phyloP scores from a whole-genome alignment of 768 basidiomycete species.

The Mrakia gelida region DNA sequence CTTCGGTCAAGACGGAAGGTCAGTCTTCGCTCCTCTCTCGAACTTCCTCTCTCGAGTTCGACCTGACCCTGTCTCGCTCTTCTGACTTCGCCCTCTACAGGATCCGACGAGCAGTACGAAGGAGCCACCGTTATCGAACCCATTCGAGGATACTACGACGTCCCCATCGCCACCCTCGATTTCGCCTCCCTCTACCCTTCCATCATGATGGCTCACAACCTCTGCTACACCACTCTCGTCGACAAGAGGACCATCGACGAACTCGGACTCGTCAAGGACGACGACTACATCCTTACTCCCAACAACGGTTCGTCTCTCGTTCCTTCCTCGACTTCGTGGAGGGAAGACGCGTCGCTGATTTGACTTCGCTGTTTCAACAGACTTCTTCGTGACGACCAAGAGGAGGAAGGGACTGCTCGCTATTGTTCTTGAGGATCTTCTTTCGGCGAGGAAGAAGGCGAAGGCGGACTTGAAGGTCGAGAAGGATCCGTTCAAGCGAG shows the following conservation, averaged over 20 bases:
- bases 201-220: slow-evolving; percentile 99
- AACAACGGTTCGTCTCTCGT: slow-evolving; percentile 67
- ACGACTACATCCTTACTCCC: slow-evolving; percentile 90
- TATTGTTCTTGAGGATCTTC: slow-evolving; percentile 85
- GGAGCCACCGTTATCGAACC: slow-evolving; percentile 99
- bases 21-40: slow-evolving; percentile 16
- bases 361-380: slow-evolving; percentile 47
- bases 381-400: slow-evolving; percentile 70
- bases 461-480: slow-evolving; percentile 95
- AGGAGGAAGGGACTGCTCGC: slow-evolving; percentile 85
- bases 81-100: no score
- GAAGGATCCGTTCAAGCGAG: slow-evolving; percentile 92
- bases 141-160: slow-evolving; percentile 89
- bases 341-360: not conserved
- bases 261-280: slow-evolving; percentile 69
- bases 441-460: slow-evolving; percentile 86
- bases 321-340: not conserved
- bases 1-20: slow-evolving; percentile 81
- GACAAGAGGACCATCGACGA: slow-evolving; percentile 74
- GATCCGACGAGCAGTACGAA: slow-evolving; percentile 93
- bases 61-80: not conserved
- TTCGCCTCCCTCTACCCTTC: slow-evolving; percentile 98
- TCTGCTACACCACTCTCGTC: slow-evolving; percentile 95
- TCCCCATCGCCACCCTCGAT: slow-evolving; percentile 95
- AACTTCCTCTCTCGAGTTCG: not conserved